Base-by-base conservation (phyloP, 306 rosid species). In the Fragaria nilgerrensis region DNA sequence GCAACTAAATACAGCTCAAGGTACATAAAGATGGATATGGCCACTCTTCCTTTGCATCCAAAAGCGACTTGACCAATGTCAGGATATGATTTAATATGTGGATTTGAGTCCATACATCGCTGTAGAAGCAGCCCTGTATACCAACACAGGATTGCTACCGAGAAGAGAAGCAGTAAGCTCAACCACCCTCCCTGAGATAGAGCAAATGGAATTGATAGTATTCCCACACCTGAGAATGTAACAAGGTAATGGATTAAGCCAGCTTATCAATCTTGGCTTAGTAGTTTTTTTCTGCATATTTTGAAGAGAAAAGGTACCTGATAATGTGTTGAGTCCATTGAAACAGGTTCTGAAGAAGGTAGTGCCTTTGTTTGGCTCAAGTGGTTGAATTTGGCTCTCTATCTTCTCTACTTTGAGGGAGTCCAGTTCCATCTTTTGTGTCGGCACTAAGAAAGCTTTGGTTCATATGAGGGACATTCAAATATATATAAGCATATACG, bases 181-280 rank as follows among this genome's bases (percentile, higher is more conserved):
- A 86, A n/a, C 97, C 96, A 90, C 52, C 97, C 97, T 75, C 92
- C 97, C 81, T 87, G 74, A 19, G 91, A 83, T 39, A 92, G 77
- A 49, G 96, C 96, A 81, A 86, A 89, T 11, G 97, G 96, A 80
- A 92, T 84, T 25, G 97, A 89, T 12, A 90, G 83, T 47, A 90
- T 79, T 66, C 97, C 97, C 65, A 92, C 90, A 25, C 97, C 97
- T 90, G 69, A 39, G 49, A 58, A 65, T 66, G 7, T 9, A 69
- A 34, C 74, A 27, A 0, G 48, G 10, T 22, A 39, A 73, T 13
- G 9, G 25, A 15, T 32, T 7, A 29, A 3, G 1, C 19, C 3
- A 43, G 3, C n/a, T 15, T 63, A 19, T 36, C 39, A 34, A 34
- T 65, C 17, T 41, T 67, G 17, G 19, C 49, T 74, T 8, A 5